Evolutionary conservation across 441 rosid genomes (phyloP).

Genomic region (Dalechampia spathulata): DNA sequence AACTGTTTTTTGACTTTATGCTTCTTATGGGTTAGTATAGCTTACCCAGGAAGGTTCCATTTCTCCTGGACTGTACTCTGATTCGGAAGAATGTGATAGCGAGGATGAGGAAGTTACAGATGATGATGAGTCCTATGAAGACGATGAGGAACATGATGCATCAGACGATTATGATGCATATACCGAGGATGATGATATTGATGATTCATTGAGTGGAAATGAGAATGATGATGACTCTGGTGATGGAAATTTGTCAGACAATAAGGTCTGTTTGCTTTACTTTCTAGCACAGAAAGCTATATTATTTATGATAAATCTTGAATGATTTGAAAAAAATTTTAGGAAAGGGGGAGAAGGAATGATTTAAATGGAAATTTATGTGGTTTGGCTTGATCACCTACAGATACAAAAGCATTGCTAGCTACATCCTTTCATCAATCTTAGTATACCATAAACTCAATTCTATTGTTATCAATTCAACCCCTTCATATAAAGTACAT

Average conservation of each 20-base stretch:
- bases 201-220: conserved; percentile 42
- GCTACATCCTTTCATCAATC: no score
- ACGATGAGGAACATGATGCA: conserved; percentile 43
- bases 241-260: conserved; percentile 29
- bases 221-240: conserved; percentile 36
- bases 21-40: conserved; percentile 20
- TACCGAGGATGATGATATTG: conserved; percentile 49
- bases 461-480: no score
- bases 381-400: no score
- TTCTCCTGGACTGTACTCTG: conserved; percentile 77
- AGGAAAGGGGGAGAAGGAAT: no score
- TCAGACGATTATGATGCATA: conserved; percentile 35
- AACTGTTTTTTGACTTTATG: conserved; percentile 13
- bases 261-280: conserved; percentile 34
- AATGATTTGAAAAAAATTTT: no score
- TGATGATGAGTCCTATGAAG: conserved; percentile 80
- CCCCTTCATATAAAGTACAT: no score
- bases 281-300: neutral
- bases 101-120: conserved; percentile 80
- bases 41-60: conserved; percentile 66
- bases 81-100: conserved; percentile 73
- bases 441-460: no score
- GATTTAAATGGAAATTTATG: no score
- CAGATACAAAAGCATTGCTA: no score
- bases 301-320: neutral